Percentiles rank a stretch among this genome's conserved stretches.
Evolutionary conservation across 1,284 basidiomycete genomes (phyloP).

Genomic region (Tremellales sp.): DNA sequence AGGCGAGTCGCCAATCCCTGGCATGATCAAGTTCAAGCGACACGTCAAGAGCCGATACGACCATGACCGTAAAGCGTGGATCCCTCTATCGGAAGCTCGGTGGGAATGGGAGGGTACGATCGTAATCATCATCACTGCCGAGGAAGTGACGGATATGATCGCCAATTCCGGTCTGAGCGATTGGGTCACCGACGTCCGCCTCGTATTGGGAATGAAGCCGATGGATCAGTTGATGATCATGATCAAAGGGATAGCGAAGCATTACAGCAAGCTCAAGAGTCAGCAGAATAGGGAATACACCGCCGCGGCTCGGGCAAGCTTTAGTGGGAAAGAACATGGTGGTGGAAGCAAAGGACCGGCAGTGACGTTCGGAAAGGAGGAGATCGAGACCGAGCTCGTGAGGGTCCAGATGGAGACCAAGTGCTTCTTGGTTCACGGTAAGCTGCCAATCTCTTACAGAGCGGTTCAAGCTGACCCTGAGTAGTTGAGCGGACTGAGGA

Average conservation of each 20-base stretch:
- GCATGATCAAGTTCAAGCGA: constrained; percentile 42
- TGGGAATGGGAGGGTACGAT: constrained; percentile 48
- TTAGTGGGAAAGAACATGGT: constrained; percentile 9
- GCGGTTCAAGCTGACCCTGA: too few relatives aligned
- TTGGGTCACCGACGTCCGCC: constrained; percentile 31
- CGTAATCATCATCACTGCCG: constrained; percentile 36
- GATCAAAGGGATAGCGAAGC: constrained; percentile 42
- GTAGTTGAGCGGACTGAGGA: constrained; percentile 47
- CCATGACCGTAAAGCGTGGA: constrained; percentile 22
- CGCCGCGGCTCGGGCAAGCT: constrained; percentile 30
- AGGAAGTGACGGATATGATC: constrained; percentile 40
- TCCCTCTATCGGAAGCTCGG: constrained; percentile 27
- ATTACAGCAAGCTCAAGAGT: constrained; percentile 33
- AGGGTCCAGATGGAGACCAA: constrained; percentile 37
- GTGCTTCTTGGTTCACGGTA: constrained; percentile 42
- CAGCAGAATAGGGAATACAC: constrained; percentile 33
- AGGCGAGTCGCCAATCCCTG: constrained; percentile 26
- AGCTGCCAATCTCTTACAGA: neutral
- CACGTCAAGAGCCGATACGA: constrained; percentile 37
- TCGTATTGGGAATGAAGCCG: constrained; percentile 17
- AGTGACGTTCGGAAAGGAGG: constrained; percentile 24
- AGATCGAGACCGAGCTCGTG: constrained; percentile 40
- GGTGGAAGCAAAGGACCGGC: neutral
- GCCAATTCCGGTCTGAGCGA: constrained; percentile 18
- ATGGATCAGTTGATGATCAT: constrained; percentile 39